Base-by-base conservation (phyloP, 2,329 filamentous ascomycete species). In the Fusarium sulawesiense region DNA sequence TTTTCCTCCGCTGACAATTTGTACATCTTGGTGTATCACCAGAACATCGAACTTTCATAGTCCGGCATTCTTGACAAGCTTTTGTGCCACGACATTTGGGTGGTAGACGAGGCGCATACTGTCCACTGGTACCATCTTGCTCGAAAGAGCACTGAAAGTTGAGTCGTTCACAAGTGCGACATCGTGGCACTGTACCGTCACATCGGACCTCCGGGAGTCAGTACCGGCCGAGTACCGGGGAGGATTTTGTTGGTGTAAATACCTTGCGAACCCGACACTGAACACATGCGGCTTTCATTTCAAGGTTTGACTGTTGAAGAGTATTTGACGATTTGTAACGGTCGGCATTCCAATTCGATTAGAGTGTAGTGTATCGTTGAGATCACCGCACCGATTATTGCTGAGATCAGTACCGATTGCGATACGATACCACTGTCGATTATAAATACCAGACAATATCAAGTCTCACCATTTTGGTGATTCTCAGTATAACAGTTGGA, bases 201-300 rank as follows among this genome's bases (percentile, higher is more conserved):
- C 74, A 76, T 72, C 74, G 74, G 69, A 76, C 74, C 74, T 76
- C 51, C 68, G 65, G 67, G 70, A 66, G 72, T 75, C 54, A 75
- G 70, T 61, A 64, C 63, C 47, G 67, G 62, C 70, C 71, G 73
- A 75, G 56, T 64, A 47, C 73, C 71, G 73, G 37, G 42, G 54
- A 21, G 16, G 13, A 16, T 29, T 25, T 50, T 18, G 14, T 25
- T 37, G 18, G 29, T 40, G 16, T 54, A 41, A 54, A 44, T 70
- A 76, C 74, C 73, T 76, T 76, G 56, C 74, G 74, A 44, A 76
- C 74, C 49, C 74, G 72, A 62, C 74, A 76, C 23, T 76, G 74
- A 47, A 76, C 74, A 48, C 74, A 76, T 20, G 74, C 74, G 20
- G 73, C 74, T 48, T 74, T 76, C 74, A 76, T 76, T 27, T 48